Evolutionary conservation across 2,329 filamentous ascomycete genomes (phyloP), one percentile per base, ranked within the genome.

Genomic region (Exophiala dermatitidis): DNA sequence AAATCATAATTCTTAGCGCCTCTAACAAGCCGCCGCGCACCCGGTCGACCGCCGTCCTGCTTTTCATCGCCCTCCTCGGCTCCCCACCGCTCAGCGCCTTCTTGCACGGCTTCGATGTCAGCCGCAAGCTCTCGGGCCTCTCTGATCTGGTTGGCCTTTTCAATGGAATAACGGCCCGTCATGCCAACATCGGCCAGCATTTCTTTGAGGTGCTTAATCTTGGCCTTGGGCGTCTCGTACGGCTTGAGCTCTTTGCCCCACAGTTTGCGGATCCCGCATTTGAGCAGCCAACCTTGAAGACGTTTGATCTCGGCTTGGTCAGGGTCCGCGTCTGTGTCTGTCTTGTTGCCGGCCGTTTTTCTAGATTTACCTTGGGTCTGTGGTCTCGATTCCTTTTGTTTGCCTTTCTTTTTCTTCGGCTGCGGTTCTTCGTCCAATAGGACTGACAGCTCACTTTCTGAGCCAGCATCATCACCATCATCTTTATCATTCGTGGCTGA

Each of bases 261-360:
- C 57, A 96, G 80, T 67, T 96, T 97, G 49, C 89, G 85, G 51
- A 96, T 82, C 31, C 91, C 91, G 65, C 91, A 98, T 70, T 96
- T 95, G 43, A 85, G 72, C 4, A 98, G 79, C 69, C 91, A 89
- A 5, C 83, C 81, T 71, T 97, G 91, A 2, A 97, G 76, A 46
- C 84, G 86, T 69, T 95, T 97, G 66, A 96, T 86, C 67, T 95
- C 87, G 2, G 80, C 83, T 54, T 88, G 82, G 56, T 90, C 80
- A 0, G 85, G 80, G 12, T 83, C 75, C 1, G 72, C 61, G 5
- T 74, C 64, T n/a, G 72, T 63, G 54, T 76, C 75, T 12, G 69
- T 19, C 56, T 76, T 77, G 10, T 67, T 49, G 63, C 73, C 71
- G 49, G 65, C 44, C 33, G 57, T 48, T 43, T 60, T 64, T 58